Evolutionary conservation across 352 stramenopile species (phyloP).

Genomic region (Phytophthora multivora): DNA sequence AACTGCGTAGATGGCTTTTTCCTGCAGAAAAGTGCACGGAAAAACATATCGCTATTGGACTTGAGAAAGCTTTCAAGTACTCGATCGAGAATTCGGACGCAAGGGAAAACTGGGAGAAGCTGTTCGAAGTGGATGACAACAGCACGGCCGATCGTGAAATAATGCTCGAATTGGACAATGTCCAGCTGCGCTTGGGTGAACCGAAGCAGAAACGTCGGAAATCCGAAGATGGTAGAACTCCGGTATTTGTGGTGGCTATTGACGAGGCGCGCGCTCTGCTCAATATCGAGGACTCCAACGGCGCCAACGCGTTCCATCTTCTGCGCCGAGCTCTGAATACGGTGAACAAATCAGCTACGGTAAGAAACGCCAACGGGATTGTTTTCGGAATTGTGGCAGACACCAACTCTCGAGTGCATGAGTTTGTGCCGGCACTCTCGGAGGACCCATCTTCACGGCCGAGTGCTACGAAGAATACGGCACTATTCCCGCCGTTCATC

Average conservation of each 20-base stretch:
- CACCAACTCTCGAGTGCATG: constrained; percentile 1
- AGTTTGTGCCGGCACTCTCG: not conserved
- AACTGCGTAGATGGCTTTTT: not conserved
- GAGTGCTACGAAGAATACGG: not conserved
- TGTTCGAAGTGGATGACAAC: not conserved
- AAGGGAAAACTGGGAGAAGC: not conserved
- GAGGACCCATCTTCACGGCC: not conserved
- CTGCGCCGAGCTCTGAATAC: not conserved
- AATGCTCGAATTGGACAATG: not conserved
- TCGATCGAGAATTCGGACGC: not conserved
- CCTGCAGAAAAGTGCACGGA: not conserved
- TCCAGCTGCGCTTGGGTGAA: not conserved
- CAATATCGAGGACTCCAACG: not conserved
- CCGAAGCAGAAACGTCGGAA: not conserved
- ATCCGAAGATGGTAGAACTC: not conserved
- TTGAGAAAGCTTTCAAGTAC: not conserved
- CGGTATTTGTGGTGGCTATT: not conserved
- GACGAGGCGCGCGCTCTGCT: not conserved
- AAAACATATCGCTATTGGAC: not conserved
- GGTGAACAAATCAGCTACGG: not conserved
- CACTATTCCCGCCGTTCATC: constrained; percentile 1
- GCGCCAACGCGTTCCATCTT: not conserved
- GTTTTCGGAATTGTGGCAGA: not conserved
- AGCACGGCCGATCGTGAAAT: not conserved
- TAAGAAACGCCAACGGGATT: not conserved